phyloP scores from a whole-genome alignment of 768 basidiomycete genomes.

The Leucocoprinus birnbaumii region DNA sequence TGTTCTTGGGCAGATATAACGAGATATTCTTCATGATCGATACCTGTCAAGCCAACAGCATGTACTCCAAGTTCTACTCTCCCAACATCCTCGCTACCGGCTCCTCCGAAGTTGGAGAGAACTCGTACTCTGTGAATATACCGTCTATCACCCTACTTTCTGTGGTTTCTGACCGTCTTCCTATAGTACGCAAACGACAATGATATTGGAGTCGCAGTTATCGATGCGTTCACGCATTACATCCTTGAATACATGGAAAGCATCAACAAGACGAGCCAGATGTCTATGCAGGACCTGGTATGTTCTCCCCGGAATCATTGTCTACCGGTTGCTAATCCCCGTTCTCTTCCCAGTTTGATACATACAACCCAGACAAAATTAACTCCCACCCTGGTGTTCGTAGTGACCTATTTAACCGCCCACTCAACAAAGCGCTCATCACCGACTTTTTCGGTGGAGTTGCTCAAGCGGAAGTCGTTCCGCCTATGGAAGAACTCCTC shows the following conservation, averaged over 20 bases:
- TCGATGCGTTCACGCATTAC: slow-evolving; percentile 93
- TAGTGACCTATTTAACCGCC: slow-evolving; percentile 71
- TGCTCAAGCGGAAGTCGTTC: slow-evolving; percentile 67
- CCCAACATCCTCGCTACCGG: slow-evolving; percentile 93
- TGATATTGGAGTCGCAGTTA: slow-evolving; percentile 94
- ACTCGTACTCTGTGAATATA: slow-evolving; percentile 82
- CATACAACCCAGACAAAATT: slow-evolving; percentile 72
- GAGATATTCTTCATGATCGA: slow-evolving; percentile 98
- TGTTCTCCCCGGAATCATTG: slow-evolving; percentile 22
- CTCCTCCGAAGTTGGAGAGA: slow-evolving; percentile 80
- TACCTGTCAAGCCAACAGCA: slow-evolving; percentile 95
- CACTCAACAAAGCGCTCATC: slow-evolving; percentile 57
- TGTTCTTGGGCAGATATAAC: slow-evolving; percentile 84
- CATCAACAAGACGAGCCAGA: slow-evolving; percentile 85
- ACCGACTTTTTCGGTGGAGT: slow-evolving; percentile 93
- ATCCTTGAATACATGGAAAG: slow-evolving; percentile 89
- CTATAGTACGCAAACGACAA: slow-evolving; percentile 86
- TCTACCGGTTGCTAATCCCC: background rate
- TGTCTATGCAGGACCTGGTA: slow-evolving; percentile 81
- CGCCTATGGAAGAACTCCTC: background rate
- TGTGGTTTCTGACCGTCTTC: background rate
- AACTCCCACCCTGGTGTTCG: slow-evolving; percentile 89
- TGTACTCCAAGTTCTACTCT: slow-evolving; percentile 92
- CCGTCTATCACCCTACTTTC: background rate
- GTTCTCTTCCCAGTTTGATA: slow-evolving; percentile 60